These are phyloP conservation scores for Leccinum subgranulosum DNA, from an alignment of 768 basidiomycete genomes.

Conservation along the genomic window DNA sequence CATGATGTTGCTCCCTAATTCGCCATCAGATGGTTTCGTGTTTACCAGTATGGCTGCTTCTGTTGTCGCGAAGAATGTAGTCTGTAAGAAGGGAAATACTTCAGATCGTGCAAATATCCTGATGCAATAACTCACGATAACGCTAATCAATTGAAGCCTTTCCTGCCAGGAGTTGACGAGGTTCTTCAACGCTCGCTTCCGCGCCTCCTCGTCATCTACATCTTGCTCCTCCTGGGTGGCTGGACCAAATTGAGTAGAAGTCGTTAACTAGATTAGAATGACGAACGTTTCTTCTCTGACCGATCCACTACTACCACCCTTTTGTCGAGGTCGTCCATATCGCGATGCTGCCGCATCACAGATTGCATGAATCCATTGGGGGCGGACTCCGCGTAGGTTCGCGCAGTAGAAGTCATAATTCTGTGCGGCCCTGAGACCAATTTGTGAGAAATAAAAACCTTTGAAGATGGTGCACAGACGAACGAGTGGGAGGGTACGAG, in stretches of 20 bases:
- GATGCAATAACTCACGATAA: conserved; percentile 42
- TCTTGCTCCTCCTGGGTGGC: conserved; percentile 52
- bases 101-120: not conserved
- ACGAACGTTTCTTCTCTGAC: conserved; percentile 22
- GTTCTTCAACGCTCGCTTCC: conserved; percentile 44
- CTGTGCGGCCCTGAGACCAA: conserved; percentile 7
- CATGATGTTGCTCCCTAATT: conserved; percentile 11
- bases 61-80: conserved; percentile 60
- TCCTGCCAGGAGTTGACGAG: conserved; percentile 62
- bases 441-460: not conserved
- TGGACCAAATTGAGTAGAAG: conserved; percentile 9
- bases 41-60: conserved; percentile 52
- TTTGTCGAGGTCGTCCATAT: conserved; percentile 15
- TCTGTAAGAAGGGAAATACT: conserved; percentile 32
- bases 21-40: conserved; percentile 31
- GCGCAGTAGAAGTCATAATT: conserved; percentile 9
- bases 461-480: not conserved
- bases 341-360: conserved; percentile 10
- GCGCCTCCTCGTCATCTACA: conserved; percentile 42
- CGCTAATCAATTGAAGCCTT: conserved; percentile 55
- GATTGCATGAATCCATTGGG: conserved; percentile 18
- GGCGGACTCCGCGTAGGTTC: conserved; percentile 17
- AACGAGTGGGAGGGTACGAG: conserved; percentile 8
- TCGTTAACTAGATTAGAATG: not conserved
- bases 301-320: not conserved